Conservation (phyloP, 139 green algal genomes). For the Chlorella sorokiniana region DNA sequence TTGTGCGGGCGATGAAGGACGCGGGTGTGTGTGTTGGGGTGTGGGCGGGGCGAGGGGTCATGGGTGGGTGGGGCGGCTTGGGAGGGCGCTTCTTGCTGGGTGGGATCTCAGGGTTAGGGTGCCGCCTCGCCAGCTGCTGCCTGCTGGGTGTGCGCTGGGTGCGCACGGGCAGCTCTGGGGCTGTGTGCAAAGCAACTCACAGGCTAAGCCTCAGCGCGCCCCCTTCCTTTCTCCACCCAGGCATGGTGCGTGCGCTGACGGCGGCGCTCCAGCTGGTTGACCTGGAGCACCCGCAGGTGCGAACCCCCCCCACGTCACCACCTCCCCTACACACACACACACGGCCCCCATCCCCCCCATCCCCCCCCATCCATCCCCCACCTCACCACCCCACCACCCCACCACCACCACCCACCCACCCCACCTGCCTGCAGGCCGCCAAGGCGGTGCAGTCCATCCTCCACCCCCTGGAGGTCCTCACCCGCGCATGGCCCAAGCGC, state of each 20-base stretch:
- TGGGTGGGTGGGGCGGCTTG: not conserved
- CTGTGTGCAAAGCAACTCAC: no score
- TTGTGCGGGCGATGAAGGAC: constrained; percentile 77
- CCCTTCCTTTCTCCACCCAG: constrained; percentile 1
- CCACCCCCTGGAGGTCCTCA: constrained; percentile 86
- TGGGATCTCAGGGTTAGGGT: not conserved
- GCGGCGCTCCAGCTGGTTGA: constrained; percentile 58
- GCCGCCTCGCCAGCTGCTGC: no score
- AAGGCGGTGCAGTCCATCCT: constrained; percentile 71
- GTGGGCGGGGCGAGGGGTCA: not conserved
- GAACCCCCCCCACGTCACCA: not conserved
- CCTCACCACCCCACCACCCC: no score
- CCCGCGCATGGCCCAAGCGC: constrained; percentile 46
- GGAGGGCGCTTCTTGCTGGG: not conserved
- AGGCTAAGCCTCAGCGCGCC: no score
- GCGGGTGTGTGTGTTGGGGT: constrained; percentile 36
- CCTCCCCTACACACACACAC: not conserved
- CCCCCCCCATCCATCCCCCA: no score
- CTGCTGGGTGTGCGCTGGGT: no score
- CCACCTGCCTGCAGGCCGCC: constrained; percentile 33
- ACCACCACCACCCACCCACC: not conserved
- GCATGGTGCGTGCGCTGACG: constrained; percentile 70
- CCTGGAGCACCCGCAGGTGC: constrained; percentile 64
- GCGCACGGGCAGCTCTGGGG: no score
- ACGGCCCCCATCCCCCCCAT: not conserved